Evolutionary conservation across 177 flowering plant species (phyloP).

Genomic region (Telopea speciosissima): DNA sequence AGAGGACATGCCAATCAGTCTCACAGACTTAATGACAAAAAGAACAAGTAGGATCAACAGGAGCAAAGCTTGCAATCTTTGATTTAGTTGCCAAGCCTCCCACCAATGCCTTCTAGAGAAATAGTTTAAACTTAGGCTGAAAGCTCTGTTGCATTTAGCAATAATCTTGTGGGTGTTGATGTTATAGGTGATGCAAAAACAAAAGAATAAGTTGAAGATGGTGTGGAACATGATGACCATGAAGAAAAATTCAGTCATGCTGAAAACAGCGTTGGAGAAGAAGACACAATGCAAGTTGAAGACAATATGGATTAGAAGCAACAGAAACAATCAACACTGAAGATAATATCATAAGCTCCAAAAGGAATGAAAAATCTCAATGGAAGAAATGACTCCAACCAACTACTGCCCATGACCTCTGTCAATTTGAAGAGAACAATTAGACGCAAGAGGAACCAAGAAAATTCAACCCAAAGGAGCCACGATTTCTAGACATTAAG

Average conservation of each 20-base stretch:
- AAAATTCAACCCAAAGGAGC: constrained; percentile 39
- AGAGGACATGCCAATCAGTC: no score
- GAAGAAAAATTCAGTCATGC: constrained; percentile 3
- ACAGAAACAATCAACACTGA: constrained; percentile 9
- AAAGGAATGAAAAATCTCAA: constrained; percentile 17
- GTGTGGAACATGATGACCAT: constrained; percentile 1
- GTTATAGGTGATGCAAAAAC: no score
- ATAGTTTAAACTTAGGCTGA: no score
- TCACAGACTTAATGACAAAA: no score
- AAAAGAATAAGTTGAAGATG: background rate
- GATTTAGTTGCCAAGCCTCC: no score
- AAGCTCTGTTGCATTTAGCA: background rate
- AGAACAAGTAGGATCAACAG: no score
- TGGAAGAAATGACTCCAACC: constrained; percentile 12
- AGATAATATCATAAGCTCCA: background rate
- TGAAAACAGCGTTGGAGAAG: constrained; percentile 1
- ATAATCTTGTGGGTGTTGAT: no score
- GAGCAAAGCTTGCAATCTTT: no score
- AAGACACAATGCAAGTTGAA: constrained; percentile 1
- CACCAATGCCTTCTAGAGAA: no score
- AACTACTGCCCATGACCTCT: constrained; percentile 34
- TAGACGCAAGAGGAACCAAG: constrained; percentile 19
- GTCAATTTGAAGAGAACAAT: constrained; percentile 39
- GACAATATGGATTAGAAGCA: background rate
- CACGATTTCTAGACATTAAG: constrained; percentile 25